Percentiles rank a stretch among this genome's conserved stretches.
These are phyloP conservation scores for Camelina hispida DNA, from an alignment of 345 rosid species.

Conservation along the genomic window DNA sequence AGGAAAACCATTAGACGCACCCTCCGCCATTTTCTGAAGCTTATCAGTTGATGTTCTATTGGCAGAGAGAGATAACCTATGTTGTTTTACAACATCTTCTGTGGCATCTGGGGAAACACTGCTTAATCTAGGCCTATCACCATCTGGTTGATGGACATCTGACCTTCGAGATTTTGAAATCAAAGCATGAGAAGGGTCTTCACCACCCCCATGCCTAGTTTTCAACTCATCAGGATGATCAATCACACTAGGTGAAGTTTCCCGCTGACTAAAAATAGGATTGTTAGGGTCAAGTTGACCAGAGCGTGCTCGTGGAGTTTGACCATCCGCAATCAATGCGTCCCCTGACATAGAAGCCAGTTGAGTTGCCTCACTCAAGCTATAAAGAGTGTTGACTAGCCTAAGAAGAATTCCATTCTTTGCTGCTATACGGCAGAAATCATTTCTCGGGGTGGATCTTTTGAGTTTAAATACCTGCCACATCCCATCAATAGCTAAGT, in stretches of 20 bases:
- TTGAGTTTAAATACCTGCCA: conserved; percentile 99
- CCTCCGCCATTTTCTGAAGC: conserved; percentile 68
- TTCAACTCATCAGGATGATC: conserved; percentile 66
- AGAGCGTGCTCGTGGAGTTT: conserved; percentile 66
- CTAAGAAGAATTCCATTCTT: conserved; percentile 85
- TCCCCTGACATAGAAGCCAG: conserved; percentile 72
- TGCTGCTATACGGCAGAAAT: conserved; percentile 95
- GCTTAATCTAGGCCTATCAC: conserved; percentile 69
- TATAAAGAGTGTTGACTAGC: conserved; percentile 92
- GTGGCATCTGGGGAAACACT: conserved; percentile 52
- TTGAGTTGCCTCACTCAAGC: conserved; percentile 95
- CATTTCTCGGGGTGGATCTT: conserved; percentile 89
- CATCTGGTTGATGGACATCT: conserved; percentile 60
- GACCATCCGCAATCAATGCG: conserved; percentile 63
- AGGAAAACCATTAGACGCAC: conserved; percentile 62
- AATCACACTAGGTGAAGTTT: conserved; percentile 50
- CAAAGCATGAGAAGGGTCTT: conserved; percentile 74
- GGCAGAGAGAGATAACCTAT: conserved; percentile 50
- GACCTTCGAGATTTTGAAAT: conserved; percentile 69
- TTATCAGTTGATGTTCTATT: conserved; percentile 73
- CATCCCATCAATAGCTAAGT: conserved; percentile 98
- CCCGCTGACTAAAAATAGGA: conserved; percentile 62
- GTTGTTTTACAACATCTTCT: conserved; percentile 58
- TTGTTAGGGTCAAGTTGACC: conserved; percentile 75
- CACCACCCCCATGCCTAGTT: conserved; percentile 62